Evolutionary conservation across 495 filamentous ascomycete genomes (phyloP), one percentile per base, ranked within the genome.

Genomic region (Aspergillus carlsbadensis): DNA sequence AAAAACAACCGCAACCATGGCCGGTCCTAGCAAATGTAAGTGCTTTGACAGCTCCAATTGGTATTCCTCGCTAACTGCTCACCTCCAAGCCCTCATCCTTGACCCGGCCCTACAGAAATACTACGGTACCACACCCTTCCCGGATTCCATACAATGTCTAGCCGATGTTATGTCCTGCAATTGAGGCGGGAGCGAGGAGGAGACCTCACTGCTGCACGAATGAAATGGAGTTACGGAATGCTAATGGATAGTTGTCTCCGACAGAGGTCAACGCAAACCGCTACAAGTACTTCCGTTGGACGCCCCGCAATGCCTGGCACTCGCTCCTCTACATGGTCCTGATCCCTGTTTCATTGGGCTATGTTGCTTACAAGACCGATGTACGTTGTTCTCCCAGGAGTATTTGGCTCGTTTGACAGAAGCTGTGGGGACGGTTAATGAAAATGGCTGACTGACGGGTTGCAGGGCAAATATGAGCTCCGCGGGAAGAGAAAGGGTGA

Each of bases 231-330:
- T 14, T 4, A 5, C 11, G 3, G 18, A 26, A 41, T 45, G 51
- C 47, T 61, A 10, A 61, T 69, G n/a, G n/a, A 68, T 56, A 73
- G 59, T 18, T 21, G 33, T 37, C 24, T 20, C 6, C 13, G 8
- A 65, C 65, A 98, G 94, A 88, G 67, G 88, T 97, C 84, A 82
- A 79, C 63, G 70, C 77, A 61, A 92, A 95, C 78, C 89, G 94
- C 46, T 87, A 91, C 83, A 92, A 89, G 75, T 96, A 91, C 83
- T 98, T 97, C 82, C 83, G 90, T 65, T 98, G 89, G 89, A 97
- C 87, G 13, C 80, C 84, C 21, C 80, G 89, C 60, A 94, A 91
- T 41, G 91, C 89, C 21, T 83, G 83, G 78, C 59, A 96, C 58
- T 87, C 84, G 4, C 83, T 96, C 64, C 67, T 85, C 31, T 96